These are phyloP conservation scores for Bonia amplexicaulis DNA, from an alignment of 176 grass and related monocot species.

Conservation along the genomic window DNA sequence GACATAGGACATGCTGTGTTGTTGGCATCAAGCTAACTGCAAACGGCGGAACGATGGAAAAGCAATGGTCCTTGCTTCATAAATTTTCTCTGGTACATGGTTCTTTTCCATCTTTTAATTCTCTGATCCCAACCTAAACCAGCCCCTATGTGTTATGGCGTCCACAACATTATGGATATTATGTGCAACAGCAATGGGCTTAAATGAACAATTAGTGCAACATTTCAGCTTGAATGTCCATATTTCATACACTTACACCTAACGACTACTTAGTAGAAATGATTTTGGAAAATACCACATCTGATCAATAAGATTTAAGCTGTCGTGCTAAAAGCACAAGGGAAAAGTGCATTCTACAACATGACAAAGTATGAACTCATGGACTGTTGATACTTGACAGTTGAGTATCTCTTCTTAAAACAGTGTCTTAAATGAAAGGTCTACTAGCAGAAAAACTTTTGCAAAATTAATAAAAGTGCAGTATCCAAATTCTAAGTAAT, in stretches of 20 bases:
- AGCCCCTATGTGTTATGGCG: not conserved
- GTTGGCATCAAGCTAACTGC: slow-evolving; percentile 20
- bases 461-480: not conserved
- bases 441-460: not conserved
- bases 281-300: not conserved
- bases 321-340: not conserved
- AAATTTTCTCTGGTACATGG: slow-evolving; percentile 28
- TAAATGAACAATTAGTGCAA: not conserved
- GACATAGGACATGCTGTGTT: not conserved
- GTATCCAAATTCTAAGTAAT: not conserved
- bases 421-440: not conserved
- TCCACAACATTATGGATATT: not conserved
- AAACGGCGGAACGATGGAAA: slow-evolving; percentile 9
- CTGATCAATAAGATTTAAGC: not conserved
- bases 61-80: slow-evolving; percentile 39
- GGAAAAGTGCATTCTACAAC: not conserved
- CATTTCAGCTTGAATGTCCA: not conserved
- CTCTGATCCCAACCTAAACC: not conserved
- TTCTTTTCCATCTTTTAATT: slow-evolving; percentile 24
- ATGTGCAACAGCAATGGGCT: not conserved
- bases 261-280: not conserved
- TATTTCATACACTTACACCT: not conserved
- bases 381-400: not conserved
- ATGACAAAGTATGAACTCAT: not conserved
- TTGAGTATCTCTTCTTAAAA: not conserved